phyloP scores from a whole-genome alignment of 139 green algal genomes.

The Chlamydomonas eustigma region DNA sequence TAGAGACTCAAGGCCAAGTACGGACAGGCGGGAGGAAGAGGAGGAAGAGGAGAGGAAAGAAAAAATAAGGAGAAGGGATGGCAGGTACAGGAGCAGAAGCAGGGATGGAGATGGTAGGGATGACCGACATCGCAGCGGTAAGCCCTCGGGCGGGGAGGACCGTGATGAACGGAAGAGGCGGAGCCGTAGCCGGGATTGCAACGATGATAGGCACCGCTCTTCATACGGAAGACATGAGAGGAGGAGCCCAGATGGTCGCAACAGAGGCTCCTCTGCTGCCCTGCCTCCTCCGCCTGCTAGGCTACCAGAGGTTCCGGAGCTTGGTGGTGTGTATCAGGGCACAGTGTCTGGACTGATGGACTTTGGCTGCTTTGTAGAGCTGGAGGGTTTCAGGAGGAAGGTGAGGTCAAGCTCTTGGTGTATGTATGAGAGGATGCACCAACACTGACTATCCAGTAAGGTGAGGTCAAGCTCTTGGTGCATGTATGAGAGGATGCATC shows the following conservation, averaged over 20 bases:
- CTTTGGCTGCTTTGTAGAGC: constrained; percentile 95
- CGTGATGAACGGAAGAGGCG: constrained; percentile 17
- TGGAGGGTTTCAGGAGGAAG: constrained; percentile 57
- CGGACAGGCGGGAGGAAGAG: constrained; percentile 18
- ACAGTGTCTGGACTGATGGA: constrained; percentile 82
- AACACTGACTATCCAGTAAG: too few species aligned
- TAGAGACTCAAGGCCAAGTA: constrained; percentile 13
- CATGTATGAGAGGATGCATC: too few species aligned
- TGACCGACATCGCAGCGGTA: constrained; percentile 20
- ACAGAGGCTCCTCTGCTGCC: constrained; percentile 8
- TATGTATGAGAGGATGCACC: too few species aligned
- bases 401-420: background rate
- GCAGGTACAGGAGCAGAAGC: background rate
- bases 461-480: too few species aligned
- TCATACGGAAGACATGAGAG: constrained; percentile 8
- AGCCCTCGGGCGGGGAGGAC: too few species aligned
- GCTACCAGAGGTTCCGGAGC: constrained; percentile 57
- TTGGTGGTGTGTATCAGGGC: constrained; percentile 73
- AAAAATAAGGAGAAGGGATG: constrained; percentile 1
- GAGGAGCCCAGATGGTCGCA: background rate
- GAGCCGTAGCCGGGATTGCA: constrained; percentile 24
- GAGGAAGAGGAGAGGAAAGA: constrained; percentile 5
- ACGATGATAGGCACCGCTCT: constrained; percentile 15
- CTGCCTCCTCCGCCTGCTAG: constrained; percentile 27
- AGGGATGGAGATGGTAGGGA: constrained; percentile 2